Base-by-base conservation (phyloP, 805 yeast genomes). In the Yamadazyma paraphyllophila region DNA sequence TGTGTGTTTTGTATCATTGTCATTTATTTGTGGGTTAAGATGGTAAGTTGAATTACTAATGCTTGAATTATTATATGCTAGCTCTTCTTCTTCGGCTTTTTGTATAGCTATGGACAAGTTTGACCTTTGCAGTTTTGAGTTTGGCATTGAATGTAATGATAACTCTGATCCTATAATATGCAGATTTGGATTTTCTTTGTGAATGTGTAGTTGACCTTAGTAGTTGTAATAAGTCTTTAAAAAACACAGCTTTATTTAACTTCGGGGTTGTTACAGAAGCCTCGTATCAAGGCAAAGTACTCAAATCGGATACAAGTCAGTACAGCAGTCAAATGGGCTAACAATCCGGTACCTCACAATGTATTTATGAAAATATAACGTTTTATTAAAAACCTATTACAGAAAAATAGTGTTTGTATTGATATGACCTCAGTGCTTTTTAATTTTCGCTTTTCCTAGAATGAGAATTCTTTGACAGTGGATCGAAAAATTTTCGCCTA, bases 21-120 rank as follows among this genome's bases (percentile, higher is more conserved):
- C 44, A 36, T 41, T 30, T 25, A 41, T 31, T 8, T 55, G 29
- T 8, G 36, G 41, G 16, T 47, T 20, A 49, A 36, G 35, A 27
- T 25, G 47, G 25, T 47, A 36, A 5, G 49, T 46, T 38, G 29
- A 38, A 30, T 48, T 52, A 41, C 36, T 44, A 41, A 15, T 46
- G 44, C 27, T 43, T 10, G 41, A 25, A 20, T 40, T 27, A 30
- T 42, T 41, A 13, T 39, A 20, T 8, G 47, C 25, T 16, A 40
- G 16, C 25, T 55, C 50, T 49, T 56, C 50, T 49, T 56, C 58
- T 48, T 67, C 74, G 24, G 74, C 76, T 53, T 68, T 65, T 47
- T 71, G 67, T 32, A 72, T 72, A 46, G 76, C 77, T 47, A 72
- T 55, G 34, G 76, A 71, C 34, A 72, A 56, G 51, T 72, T 72